A percentile compares a stretch with the other conserved stretches of the same genome.
These are phyloP conservation scores for Fusarium solani-melongenae DNA, from an alignment of 2,329 filamentous ascomycete species.

Conservation along the genomic window DNA sequence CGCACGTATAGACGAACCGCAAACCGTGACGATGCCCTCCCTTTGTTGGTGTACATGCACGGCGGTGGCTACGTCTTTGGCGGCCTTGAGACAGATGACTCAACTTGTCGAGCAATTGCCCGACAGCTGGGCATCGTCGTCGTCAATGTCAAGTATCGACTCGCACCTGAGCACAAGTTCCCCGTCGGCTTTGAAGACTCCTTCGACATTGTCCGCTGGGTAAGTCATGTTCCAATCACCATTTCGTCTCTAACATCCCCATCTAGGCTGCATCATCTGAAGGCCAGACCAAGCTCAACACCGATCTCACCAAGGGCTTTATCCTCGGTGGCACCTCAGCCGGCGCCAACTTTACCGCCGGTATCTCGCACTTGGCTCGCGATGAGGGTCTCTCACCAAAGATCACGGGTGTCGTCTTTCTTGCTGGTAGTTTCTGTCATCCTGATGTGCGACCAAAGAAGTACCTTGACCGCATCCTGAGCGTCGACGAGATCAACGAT, in stretches of 20 bases:
- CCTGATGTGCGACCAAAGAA: constrained; percentile 52
- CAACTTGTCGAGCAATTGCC: constrained; percentile 39
- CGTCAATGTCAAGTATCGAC: constrained; percentile 61
- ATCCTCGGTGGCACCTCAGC: constrained; percentile 63
- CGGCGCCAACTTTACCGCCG: constrained; percentile 62
- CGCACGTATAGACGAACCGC: constrained; percentile 34
- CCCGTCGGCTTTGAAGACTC: constrained; percentile 58
- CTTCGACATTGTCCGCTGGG: constrained; percentile 52
- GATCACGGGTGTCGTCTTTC: constrained; percentile 59
- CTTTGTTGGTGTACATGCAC: constrained; percentile 42
- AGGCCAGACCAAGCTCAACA: constrained; percentile 47
- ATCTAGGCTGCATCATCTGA: constrained; percentile 33
- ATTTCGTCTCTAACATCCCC: neutral
- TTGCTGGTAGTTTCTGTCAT: constrained; percentile 57
- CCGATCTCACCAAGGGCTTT: constrained; percentile 57
- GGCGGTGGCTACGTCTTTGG: constrained; percentile 42
- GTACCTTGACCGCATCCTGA: constrained; percentile 48
- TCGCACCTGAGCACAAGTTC: constrained; percentile 63
- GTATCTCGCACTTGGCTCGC: constrained; percentile 55
- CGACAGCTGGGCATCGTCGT: constrained; percentile 46
- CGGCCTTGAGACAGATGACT: constrained; percentile 44
- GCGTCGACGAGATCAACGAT: constrained; percentile 51
- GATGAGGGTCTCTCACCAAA: constrained; percentile 50
- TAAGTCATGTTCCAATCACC: neutral
- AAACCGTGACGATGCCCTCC: constrained; percentile 9